These are phyloP conservation scores for Leucosporidium creatinivorum DNA, from an alignment of 768 basidiomycete species.

Conservation along the genomic window DNA sequence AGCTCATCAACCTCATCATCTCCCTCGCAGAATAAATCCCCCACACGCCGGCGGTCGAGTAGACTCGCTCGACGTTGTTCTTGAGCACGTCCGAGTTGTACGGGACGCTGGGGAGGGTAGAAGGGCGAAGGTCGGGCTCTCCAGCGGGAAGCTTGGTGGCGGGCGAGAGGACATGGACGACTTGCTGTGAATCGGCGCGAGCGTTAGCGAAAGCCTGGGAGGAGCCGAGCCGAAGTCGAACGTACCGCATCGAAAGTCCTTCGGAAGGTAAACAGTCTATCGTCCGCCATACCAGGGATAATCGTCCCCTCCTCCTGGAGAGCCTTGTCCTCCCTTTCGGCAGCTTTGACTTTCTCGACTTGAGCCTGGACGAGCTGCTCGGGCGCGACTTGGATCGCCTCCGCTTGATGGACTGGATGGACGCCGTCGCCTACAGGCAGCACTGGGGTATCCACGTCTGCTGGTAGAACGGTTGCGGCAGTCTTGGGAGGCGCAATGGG, in stretches of 20 bases:
- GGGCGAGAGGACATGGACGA: conserved; percentile 43
- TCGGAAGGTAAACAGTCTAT: conserved; percentile 42
- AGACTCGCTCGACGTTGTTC: conserved; percentile 43
- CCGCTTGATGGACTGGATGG: conserved; percentile 40
- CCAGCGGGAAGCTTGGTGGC: conserved; percentile 39
- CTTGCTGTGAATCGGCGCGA: conserved; percentile 36
- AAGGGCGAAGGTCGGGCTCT: conserved; percentile 45
- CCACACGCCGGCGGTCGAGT: conserved; percentile 42
- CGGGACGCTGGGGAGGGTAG: conserved; percentile 43
- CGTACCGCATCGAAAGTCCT: conserved; percentile 42
- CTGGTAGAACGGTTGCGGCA: too few relatives aligned
- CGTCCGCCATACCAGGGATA: conserved; percentile 44
- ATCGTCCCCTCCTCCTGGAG: conserved; percentile 38
- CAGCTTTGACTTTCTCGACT: conserved; percentile 44
- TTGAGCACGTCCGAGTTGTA: conserved; percentile 43
- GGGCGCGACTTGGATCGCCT: conserved; percentile 38
- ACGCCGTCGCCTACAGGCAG: conserved; percentile 41
- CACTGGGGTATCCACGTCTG: conserved; percentile 20
- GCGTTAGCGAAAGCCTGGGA: background rate
- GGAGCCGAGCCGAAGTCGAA: background rate
- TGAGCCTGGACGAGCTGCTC: conserved; percentile 40
- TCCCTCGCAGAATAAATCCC: conserved; percentile 40
- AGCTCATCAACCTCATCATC: conserved; percentile 41
- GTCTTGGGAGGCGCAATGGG: too few relatives aligned
- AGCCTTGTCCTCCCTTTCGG: conserved; percentile 38